Conservation (phyloP, 306 rosid species). For the Trifolium repens region DNA sequence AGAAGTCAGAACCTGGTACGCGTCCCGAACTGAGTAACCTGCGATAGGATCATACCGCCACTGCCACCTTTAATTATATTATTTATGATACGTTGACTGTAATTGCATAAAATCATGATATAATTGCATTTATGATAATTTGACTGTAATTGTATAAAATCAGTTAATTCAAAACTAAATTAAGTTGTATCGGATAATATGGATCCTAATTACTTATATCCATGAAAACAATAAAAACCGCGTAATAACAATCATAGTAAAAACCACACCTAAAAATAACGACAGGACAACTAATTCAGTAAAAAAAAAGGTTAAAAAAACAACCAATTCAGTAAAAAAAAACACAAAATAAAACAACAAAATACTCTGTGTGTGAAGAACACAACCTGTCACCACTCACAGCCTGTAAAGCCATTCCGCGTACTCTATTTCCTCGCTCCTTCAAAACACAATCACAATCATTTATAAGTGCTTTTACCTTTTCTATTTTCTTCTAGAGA, state of each 20-base stretch:
- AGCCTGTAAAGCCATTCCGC: conserved; percentile 23
- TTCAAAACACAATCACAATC: not conserved
- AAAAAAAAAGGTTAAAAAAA: not conserved
- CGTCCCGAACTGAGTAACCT: no score
- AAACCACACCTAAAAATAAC: not conserved
- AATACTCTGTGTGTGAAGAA: not conserved
- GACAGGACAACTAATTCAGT: not conserved
- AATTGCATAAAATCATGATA: no score
- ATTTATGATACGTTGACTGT: no score
- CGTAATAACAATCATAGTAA: not conserved
- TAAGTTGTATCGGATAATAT: no score
- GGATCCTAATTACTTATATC: no score
- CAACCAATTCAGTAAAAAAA: not conserved
- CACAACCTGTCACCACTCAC: conserved; percentile 45
- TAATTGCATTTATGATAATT: no score
- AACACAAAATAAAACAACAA: conserved; percentile 3
- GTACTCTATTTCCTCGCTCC: conserved; percentile 15
- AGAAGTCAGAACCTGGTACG: no score
- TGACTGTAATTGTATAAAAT: no score
- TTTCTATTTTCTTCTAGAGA: no score
- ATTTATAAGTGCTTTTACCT: not conserved
- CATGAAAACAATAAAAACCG: not conserved
- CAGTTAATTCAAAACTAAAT: no score
- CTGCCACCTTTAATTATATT: no score
- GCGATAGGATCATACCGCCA: no score